Percentiles rank a stretch among this genome's conserved stretches.
Conservation (phyloP, 2,329 filamentous ascomycete species). For the Colletotrichum acutatum region DNA sequence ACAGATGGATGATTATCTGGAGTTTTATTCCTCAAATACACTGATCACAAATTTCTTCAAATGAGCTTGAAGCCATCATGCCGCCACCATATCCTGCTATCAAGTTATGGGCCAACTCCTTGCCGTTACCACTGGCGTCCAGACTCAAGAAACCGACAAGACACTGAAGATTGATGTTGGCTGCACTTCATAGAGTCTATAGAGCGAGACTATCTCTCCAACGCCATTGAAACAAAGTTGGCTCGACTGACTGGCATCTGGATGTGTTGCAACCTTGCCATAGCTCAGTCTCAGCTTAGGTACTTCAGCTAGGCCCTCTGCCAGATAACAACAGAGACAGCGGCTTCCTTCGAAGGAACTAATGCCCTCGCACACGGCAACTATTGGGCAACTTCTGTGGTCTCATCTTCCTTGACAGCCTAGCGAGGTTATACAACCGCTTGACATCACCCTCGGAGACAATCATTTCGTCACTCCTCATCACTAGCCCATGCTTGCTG, state of each 20-base stretch:
- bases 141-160: no score
- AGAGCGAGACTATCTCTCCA: background rate
- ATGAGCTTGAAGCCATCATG: no score
- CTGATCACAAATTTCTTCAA: no score
- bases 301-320: background rate
- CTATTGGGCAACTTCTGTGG: background rate
- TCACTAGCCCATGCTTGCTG: background rate
- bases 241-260: constrained; percentile 5
- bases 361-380: background rate
- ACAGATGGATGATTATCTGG: no score
- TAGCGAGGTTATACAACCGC: background rate
- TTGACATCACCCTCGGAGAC: background rate
- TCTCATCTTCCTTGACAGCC: no score
- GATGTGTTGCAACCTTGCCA: constrained; percentile 1
- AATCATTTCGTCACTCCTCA: constrained; percentile 11
- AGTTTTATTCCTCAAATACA: no score
- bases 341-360: background rate
- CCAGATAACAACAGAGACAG: background rate
- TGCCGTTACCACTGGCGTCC: no score
- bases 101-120: no score
- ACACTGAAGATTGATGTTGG: no score
- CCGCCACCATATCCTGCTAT: no score
- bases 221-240: constrained; percentile 15
- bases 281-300: background rate
- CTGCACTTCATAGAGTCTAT: no score